phyloP scores from a whole-genome alignment of 164 flowering plant species.

The Saururus chinensis region DNA sequence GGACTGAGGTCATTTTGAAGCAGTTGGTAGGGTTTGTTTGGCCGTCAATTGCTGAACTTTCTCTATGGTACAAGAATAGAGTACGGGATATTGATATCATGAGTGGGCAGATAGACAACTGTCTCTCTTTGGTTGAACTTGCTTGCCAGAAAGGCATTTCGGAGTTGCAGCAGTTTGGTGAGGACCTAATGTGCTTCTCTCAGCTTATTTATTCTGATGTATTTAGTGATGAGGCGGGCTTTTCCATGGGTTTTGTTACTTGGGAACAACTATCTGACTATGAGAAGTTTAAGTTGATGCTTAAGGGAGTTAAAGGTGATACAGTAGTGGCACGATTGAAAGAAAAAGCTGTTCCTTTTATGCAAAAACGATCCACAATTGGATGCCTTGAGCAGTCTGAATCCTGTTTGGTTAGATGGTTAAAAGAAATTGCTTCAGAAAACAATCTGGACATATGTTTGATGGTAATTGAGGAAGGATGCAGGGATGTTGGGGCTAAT shows the following conservation, averaged over 20 bases:
- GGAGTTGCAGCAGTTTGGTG: conserved; percentile 56
- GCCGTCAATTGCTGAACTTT: conserved; percentile 68
- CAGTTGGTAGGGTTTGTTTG: conserved; percentile 46
- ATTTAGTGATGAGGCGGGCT: conserved; percentile 29
- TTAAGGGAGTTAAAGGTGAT: conserved; percentile 62
- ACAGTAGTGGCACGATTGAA: conserved; percentile 40
- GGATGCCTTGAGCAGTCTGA: conserved; percentile 22
- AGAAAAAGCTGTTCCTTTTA: conserved; percentile 66
- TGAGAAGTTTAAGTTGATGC: conserved; percentile 85
- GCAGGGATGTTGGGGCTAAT: conserved; percentile 28
- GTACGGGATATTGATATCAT: conserved; percentile 68
- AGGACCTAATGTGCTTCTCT: conserved; percentile 54
- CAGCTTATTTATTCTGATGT: conserved; percentile 68
- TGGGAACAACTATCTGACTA: conserved; percentile 82
- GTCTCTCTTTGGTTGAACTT: conserved; percentile 61
- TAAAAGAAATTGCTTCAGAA: conserved; percentile 63
- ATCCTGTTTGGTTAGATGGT: conserved; percentile 79
- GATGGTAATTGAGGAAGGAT: conserved; percentile 73
- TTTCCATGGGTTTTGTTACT: conserved; percentile 42
- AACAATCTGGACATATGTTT: conserved; percentile 66
- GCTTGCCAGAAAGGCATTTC: conserved; percentile 65
- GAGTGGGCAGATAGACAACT: conserved; percentile 86
- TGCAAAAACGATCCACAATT: conserved; percentile 28
- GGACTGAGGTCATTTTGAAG: conserved; percentile 68
- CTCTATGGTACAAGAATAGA: conserved; percentile 71